phyloP scores from a whole-genome alignment of 129 eudicot genomes.

The Centrapalus pauciflorus region DNA sequence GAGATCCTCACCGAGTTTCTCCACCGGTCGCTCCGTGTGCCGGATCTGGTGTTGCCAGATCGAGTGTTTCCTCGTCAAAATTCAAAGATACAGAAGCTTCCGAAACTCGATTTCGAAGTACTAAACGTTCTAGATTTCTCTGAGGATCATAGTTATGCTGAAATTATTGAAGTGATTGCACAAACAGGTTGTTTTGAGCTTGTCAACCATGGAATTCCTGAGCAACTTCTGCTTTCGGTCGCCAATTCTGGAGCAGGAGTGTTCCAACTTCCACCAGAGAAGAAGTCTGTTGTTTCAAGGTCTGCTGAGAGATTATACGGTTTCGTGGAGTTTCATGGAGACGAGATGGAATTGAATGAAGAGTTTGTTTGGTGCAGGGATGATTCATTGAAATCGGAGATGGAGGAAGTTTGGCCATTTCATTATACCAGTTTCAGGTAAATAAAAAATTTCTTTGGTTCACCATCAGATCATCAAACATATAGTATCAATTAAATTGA shows the following conservation, averaged over 20 bases:
- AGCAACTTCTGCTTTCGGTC: slow-evolving; percentile 22
- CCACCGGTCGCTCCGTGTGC: slow-evolving; percentile 60
- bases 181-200: slow-evolving; percentile 63
- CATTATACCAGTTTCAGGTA: slow-evolving; percentile 76
- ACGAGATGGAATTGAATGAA: slow-evolving; percentile 48
- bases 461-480: no score
- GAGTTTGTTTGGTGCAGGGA: slow-evolving; percentile 78
- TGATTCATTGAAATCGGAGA: slow-evolving; percentile 38
- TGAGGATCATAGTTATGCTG: neutral
- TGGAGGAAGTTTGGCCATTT: slow-evolving; percentile 60
- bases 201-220: slow-evolving; percentile 56
- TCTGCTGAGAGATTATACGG: slow-evolving; percentile 54
- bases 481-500: no score
- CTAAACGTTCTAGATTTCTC: neutral
- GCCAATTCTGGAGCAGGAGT: slow-evolving; percentile 35
- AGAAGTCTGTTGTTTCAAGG: slow-evolving; percentile 40
- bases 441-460: no score
- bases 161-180: slow-evolving; percentile 30
- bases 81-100: slow-evolving; percentile 37
- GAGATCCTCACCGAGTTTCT: slow-evolving; percentile 66
- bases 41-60: slow-evolving; percentile 65
- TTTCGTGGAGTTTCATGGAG: slow-evolving; percentile 62
- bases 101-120: slow-evolving; percentile 39
- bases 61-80: slow-evolving; percentile 69
- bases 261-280: slow-evolving; percentile 44